These are phyloP conservation scores for Boletus albobrunnescens DNA, from an alignment of 1,284 basidiomycete species.

Conservation along the genomic window DNA sequence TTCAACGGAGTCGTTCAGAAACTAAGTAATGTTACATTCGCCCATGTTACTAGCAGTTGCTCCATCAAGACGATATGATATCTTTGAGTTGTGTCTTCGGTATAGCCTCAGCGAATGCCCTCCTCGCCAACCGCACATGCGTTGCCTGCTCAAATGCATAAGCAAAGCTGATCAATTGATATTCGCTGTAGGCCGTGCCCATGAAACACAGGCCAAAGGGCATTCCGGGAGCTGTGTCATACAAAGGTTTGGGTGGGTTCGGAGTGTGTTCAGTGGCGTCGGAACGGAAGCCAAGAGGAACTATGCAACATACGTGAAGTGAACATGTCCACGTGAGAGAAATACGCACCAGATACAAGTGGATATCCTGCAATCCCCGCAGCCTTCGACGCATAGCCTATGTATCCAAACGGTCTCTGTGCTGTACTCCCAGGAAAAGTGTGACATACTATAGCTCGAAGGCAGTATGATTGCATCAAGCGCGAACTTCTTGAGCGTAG, in stretches of 20 bases:
- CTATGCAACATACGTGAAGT: constrained; percentile 20
- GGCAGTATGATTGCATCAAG: constrained; percentile 47
- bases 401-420: neutral
- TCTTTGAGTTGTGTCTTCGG: constrained; percentile 26
- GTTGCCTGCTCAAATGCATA: constrained; percentile 57
- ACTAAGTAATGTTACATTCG: no score
- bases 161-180: constrained; percentile 44
- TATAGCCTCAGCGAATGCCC: constrained; percentile 21
- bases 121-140: constrained; percentile 38
- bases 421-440: neutral
- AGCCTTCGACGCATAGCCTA: constrained; percentile 17
- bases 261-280: constrained; percentile 25
- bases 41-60: no score
- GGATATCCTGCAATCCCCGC: constrained; percentile 29
- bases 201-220: constrained; percentile 52
- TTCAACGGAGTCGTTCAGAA: neutral
- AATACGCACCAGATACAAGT: constrained; percentile 23
- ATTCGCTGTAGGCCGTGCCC: constrained; percentile 50
- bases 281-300: constrained; percentile 48
- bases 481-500: constrained; percentile 37
- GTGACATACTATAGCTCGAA: constrained; percentile 25
- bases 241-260: constrained; percentile 32
- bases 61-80: constrained; percentile 9
- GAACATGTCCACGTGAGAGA: neutral
- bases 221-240: constrained; percentile 36